Evolutionary conservation across 257 asterid genomes (phyloP).

Genomic region (Lycium barbarum): DNA sequence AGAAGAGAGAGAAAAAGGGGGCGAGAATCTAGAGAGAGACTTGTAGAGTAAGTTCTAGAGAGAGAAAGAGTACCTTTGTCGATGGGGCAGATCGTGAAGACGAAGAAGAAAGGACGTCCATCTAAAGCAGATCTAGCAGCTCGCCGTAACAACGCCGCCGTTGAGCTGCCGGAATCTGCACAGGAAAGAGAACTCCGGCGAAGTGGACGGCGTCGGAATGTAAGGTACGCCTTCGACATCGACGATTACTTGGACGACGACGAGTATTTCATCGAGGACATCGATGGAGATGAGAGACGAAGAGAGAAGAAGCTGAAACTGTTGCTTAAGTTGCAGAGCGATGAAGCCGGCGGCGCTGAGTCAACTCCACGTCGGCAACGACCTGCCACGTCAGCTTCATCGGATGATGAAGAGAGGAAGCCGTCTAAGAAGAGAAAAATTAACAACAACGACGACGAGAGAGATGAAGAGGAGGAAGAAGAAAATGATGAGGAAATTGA

Average conservation of each 20-base stretch:
- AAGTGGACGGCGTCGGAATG: conserved; percentile 88
- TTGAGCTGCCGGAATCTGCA: conserved; percentile 29
- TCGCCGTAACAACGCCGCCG: conserved; percentile 32
- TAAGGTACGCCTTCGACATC: conserved; percentile 85
- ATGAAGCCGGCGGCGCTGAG: conserved; percentile 32
- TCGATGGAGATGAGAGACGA: conserved; percentile 67
- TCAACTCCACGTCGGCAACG: conserved; percentile 56
- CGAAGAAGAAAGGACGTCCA: conserved; percentile 95
- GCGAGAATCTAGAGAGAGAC: conserved; percentile 40
- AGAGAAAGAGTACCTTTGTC: conserved; percentile 51
- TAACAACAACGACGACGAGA: conserved; percentile 43
- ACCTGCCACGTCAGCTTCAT: conserved; percentile 49
- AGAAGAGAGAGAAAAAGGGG: conserved; percentile 58
- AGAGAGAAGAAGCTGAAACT: conserved; percentile 83
- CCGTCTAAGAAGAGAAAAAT: conserved; percentile 81
- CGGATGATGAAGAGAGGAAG: conserved; percentile 49
- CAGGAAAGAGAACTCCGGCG: conserved; percentile 74
- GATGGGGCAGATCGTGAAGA: conserved; percentile 95
- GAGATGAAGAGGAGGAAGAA: conserved; percentile 48
- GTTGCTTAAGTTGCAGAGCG: conserved; percentile 61
- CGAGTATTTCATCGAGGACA: conserved; percentile 58
- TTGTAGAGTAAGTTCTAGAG: conserved; percentile 38
- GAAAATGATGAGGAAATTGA: conserved; percentile 41
- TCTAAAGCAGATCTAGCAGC: conserved; percentile 73
- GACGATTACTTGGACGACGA: conserved; percentile 97